Percentiles rank a stretch among this genome's conserved stretches.
phyloP scores from a whole-genome alignment of 2,329 filamentous ascomycete species.

The Stachybotrys chlorohalonatus region DNA sequence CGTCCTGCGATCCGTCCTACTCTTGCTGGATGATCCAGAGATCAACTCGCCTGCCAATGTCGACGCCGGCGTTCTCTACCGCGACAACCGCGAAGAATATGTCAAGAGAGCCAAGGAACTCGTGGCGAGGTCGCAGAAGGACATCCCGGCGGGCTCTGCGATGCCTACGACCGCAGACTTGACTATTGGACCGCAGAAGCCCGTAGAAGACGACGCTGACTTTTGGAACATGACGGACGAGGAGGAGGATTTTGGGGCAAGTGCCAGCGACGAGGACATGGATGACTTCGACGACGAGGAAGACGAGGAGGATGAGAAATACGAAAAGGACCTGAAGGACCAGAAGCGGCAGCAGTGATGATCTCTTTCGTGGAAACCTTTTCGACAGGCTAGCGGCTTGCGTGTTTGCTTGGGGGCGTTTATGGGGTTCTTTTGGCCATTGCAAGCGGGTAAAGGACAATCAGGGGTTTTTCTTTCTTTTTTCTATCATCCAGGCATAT shows the following conservation, averaged over 20 bases:
- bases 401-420: neutral
- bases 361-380: neutral
- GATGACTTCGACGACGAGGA: conserved; percentile 52
- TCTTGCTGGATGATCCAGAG: conserved; percentile 88
- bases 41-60: conserved; percentile 92
- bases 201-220: conserved; percentile 60
- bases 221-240: conserved; percentile 75
- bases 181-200: conserved; percentile 50
- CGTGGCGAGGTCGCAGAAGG: conserved; percentile 63
- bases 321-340: neutral
- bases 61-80: conserved; percentile 79
- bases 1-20: conserved; percentile 83
- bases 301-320: conserved; percentile 43
- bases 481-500: neutral
- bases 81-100: conserved; percentile 63
- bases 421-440: neutral
- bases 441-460: neutral
- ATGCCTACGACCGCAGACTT: conserved; percentile 71
- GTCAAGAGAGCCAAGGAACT: conserved; percentile 59
- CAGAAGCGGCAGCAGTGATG: neutral
- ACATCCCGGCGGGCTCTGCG: conserved; percentile 69
- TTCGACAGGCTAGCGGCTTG: neutral
- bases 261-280: conserved; percentile 57
- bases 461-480: no score
- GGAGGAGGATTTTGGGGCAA: conserved; percentile 70